Evolutionary conservation across 352 stramenopile species (phyloP), one percentile per base, ranked within the genome.

Genomic region (Pythium guiyangense): DNA sequence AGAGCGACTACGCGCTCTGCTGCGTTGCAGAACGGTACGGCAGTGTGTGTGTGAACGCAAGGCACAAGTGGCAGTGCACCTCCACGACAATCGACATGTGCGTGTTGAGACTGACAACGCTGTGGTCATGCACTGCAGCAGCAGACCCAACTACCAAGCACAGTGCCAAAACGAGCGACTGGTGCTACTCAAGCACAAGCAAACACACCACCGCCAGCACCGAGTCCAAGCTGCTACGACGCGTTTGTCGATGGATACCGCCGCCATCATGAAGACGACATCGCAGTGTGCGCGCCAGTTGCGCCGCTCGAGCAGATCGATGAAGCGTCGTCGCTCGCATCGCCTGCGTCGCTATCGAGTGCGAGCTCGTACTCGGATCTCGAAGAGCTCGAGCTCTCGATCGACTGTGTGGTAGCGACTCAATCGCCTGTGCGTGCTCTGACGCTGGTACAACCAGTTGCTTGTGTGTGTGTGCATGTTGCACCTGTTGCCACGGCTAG

Each of bases 221-320:
- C 59, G 12, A 76, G 57, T 46, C 47, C 63, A 46, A 76, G 65
- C 49, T 66, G 52, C 60, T 74, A 65, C 47, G 70, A 76, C 29
- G 60, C 42, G 18, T 74, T 67, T 10, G 67, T 79, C 37, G 62
- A 57, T n/a, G 67, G 70, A 25, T 79, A 79, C 42, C 53, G 58
- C 12, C 56, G 64, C n/a, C n/a, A n/a, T n/a, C 45, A 58, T 34
- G 29, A 6, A 34, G 29, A 34, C 29, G 29, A 6, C 29, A 34
- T 3, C 29, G 29, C 29, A 34, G 29, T 34, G 29, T 34, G 29
- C 6, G 29, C 29, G 29, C 29, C 29, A 34, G 29, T 34, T 34
- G 29, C 6, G 29, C 3, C 29, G 29, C 29, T 34, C 29, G 29
- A 34, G 29, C 29, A 34, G 29, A 3, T 34, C 29, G 29, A 6